Percentiles rank a stretch among this genome's conserved stretches.
Evolutionary conservation across 2,329 filamentous ascomycete genomes (phyloP).

Genomic region (Dactylellina parvicollis): DNA sequence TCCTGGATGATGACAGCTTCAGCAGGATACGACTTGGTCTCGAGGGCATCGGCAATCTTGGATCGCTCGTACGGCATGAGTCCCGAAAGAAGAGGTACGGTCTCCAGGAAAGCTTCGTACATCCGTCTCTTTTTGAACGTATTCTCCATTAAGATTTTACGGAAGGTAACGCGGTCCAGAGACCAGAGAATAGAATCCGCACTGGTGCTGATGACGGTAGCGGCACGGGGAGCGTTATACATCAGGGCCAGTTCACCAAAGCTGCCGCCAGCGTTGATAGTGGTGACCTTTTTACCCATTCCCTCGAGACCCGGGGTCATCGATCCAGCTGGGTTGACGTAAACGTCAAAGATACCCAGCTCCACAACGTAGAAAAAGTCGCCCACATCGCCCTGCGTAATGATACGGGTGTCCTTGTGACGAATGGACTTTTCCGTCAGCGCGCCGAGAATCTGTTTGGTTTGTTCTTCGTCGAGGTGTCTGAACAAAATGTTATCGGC

Average conservation of each 20-base stretch:
- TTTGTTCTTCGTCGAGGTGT: constrained; percentile 93
- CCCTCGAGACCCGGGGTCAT: constrained; percentile 83
- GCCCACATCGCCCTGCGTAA: constrained; percentile 91
- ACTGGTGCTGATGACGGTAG: constrained; percentile 87
- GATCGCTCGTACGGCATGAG: constrained; percentile 92
- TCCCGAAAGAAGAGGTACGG: constrained; percentile 83
- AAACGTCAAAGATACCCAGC: constrained; percentile 86
- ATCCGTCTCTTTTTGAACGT: constrained; percentile 94
- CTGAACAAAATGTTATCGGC: constrained; percentile 92
- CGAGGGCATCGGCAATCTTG: constrained; percentile 96
- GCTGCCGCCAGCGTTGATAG: constrained; percentile 85
- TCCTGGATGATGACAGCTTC: constrained; percentile 88
- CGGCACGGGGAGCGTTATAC: constrained; percentile 97
- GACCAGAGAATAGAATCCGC: constrained; percentile 86
- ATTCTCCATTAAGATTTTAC: constrained; percentile 96
- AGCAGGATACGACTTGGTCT: constrained; percentile 83
- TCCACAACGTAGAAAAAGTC: constrained; percentile 99
- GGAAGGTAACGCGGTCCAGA: constrained; percentile 93
- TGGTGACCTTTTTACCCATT: constrained; percentile 81
- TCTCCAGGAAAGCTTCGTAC: constrained; percentile 96
- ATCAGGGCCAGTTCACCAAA: constrained; percentile 97
- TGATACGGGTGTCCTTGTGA: constrained; percentile 88
- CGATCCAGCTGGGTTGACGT: constrained; percentile 80
- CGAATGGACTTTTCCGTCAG: constrained; percentile 95
- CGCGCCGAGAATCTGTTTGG: constrained; percentile 83